These are phyloP conservation scores for Vitis riparia DNA, from an alignment of 164 flowering plant species.

Conservation along the genomic window DNA sequence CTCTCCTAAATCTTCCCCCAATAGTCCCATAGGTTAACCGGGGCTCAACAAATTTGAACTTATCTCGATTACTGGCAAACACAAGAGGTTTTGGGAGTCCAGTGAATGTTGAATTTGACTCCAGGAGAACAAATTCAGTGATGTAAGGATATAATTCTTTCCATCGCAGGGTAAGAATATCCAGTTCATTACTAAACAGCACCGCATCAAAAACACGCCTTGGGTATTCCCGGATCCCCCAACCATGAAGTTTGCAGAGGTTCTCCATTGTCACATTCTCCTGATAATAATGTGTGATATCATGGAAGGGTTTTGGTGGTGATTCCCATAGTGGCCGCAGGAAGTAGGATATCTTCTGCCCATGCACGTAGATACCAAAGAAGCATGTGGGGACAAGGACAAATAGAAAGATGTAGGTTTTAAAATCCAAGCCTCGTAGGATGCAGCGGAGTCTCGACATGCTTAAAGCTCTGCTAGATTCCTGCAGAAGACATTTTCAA, in stretches of 20 bases:
- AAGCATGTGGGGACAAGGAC: constrained; percentile 51
- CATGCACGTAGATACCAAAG: constrained; percentile 62
- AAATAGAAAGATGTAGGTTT: constrained; percentile 50
- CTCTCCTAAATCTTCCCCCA: constrained; percentile 66
- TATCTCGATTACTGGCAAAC: constrained; percentile 49
- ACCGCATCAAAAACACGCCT: constrained; percentile 94
- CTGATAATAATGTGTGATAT: constrained; percentile 81
- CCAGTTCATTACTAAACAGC: constrained; percentile 82
- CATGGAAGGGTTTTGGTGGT: constrained; percentile 77
- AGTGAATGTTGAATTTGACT: constrained; percentile 88
- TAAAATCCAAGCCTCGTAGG: constrained; percentile 67
- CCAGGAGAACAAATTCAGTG: constrained; percentile 81
- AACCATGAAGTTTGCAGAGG: constrained; percentile 86
- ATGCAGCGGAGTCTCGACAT: constrained; percentile 73
- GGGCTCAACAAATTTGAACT: constrained; percentile 72
- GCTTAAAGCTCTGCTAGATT: constrained; percentile 42
- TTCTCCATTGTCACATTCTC: constrained; percentile 88
- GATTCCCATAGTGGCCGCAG: constrained; percentile 86
- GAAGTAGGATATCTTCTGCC: constrained; percentile 87
- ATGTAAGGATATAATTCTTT: constrained; percentile 78
- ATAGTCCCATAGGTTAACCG: constrained; percentile 76
- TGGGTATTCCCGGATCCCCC: constrained; percentile 79
- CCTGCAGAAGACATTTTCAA: constrained; percentile 32
- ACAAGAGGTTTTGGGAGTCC: constrained; percentile 69
- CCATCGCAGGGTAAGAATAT: constrained; percentile 75